Conservation (phyloP, 2,329 filamentous ascomycete species). For the Pseudonectria foliicola region DNA sequence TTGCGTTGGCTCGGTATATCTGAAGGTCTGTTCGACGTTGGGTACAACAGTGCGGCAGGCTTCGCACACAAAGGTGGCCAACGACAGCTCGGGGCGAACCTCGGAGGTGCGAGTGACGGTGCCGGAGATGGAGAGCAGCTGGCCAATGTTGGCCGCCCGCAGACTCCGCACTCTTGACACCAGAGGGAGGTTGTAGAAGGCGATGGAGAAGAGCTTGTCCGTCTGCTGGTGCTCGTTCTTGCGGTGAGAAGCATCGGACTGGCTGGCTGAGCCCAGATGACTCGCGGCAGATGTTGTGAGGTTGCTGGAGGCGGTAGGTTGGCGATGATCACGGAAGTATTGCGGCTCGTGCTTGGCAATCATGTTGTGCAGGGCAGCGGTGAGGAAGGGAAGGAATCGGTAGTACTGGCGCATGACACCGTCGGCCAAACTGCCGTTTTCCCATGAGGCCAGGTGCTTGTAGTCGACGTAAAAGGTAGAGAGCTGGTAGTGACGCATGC, state of each 20-base stretch:
- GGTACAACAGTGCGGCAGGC: conserved; percentile 76
- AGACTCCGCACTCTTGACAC: conserved; percentile 81
- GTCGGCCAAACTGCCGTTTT: conserved; percentile 74
- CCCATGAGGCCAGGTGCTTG: conserved; percentile 70
- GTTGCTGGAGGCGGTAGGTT: conserved; percentile 69
- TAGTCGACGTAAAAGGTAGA: conserved; percentile 85
- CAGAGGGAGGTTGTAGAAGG: conserved; percentile 87
- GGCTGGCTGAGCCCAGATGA: conserved; percentile 53
- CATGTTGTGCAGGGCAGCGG: conserved; percentile 80
- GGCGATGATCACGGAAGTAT: conserved; percentile 89
- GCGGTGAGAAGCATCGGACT: conserved; percentile 62
- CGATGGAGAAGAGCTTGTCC: conserved; percentile 88
- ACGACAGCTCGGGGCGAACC: conserved; percentile 85
- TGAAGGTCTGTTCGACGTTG: conserved; percentile 94
- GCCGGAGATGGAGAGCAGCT: conserved; percentile 89
- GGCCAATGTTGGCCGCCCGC: conserved; percentile 83
- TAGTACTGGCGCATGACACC: conserved; percentile 90
- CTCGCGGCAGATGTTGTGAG: conserved; percentile 62
- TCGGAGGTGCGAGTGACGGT: conserved; percentile 96
- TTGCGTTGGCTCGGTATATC: conserved; percentile 93
- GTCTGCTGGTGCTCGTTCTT: conserved; percentile 92
- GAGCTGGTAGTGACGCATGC: conserved; percentile 65
- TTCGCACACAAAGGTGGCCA: conserved; percentile 90
- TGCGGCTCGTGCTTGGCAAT: conserved; percentile 90
- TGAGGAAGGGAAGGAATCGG: conserved; percentile 87